Base-by-base conservation (phyloP, 768 basidiomycete genomes). In the Russula compacta region DNA sequence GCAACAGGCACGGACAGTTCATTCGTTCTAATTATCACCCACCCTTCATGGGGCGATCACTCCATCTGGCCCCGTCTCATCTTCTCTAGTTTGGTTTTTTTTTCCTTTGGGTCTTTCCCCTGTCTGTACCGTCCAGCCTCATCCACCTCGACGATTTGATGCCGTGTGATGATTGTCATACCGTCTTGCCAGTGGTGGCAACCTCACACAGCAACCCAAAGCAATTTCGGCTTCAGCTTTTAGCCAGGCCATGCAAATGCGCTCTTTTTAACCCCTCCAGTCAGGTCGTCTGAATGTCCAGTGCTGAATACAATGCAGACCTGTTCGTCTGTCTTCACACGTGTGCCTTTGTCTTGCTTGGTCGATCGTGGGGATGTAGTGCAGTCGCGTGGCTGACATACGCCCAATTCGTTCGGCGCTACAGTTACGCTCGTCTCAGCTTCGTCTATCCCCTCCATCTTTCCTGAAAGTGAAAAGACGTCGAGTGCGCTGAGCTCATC, bases 401-500 rank as follows among this genome's bases (percentile, higher is more conserved):
- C 57, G 56, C 44, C 56, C 38, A 38, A 36, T 48, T 47, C 46
- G 5, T 29, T 15, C 14, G 15, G 56, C 61, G 61, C 56, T 58
- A 52, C 56, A 12, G 33, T 29, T 15, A n/a, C 33, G 46, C 39
- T 53, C 61, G 46, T 49, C 61, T n/a, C 24, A 38, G 32, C 19
- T 21, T 29, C n/a, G 21, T 15, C 15, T 9, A 17, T 1, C 35
- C 4, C 21, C 32, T 21, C 19, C 46, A 36, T 47, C 56, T 32
- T 9, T 29, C 24, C 24, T 29, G 24, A 29, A 29, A 3, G 44
- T 29, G 49, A 19, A 17, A 42, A 11, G 38, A 52, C 55, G 44
- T 55, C 43, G 29, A 19, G 29, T 32, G 24, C 61, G 61, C 61
- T 63, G 61, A 58, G 61, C 57, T n/a, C 10, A 58, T 49, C 61